phyloP scores from a whole-genome alignment of 2,329 filamentous ascomycete species.

The Leptographium lundbergii region DNA sequence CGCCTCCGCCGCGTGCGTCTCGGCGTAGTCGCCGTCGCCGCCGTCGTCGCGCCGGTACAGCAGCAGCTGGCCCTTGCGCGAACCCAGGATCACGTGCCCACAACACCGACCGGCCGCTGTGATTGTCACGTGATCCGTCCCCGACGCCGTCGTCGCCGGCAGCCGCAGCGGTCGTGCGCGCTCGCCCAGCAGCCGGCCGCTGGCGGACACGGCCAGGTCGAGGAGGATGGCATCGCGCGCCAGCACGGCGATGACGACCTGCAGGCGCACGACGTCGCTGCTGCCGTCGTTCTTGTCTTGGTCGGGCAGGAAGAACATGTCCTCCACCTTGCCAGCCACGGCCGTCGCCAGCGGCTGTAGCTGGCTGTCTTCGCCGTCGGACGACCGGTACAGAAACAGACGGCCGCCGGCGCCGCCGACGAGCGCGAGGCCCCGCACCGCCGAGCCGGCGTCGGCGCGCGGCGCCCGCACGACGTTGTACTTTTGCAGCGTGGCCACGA shows the following conservation, averaged over 20 bases:
- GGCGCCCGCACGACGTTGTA: slow-evolving; percentile 31
- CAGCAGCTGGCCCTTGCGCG: slow-evolving; percentile 36
- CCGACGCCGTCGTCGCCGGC: not conserved
- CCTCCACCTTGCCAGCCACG: slow-evolving; percentile 35
- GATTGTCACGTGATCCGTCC: not conserved
- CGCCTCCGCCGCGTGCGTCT: slow-evolving; percentile 18
- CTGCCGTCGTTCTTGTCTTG: not conserved
- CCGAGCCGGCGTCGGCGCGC: slow-evolving; percentile 14
- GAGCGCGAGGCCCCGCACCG: slow-evolving; percentile 21
- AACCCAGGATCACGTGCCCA: slow-evolving; percentile 37
- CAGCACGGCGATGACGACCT: slow-evolving; percentile 32
- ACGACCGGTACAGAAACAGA: slow-evolving; percentile 30
- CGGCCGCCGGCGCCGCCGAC: slow-evolving; percentile 36
- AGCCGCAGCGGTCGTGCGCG: not conserved
- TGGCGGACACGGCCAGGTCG: not conserved
- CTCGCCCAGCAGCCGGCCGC: not conserved
- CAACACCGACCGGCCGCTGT: slow-evolving; percentile 8
- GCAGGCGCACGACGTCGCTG: not conserved
- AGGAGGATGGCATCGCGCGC: slow-evolving; percentile 25
- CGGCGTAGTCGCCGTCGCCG: slow-evolving; percentile 10
- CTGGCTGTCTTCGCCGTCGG: not conserved
- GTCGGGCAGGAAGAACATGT: slow-evolving; percentile 30
- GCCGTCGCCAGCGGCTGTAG: slow-evolving; percentile 18
- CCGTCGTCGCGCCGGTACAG: slow-evolving; percentile 16
- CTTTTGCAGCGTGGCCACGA: slow-evolving; percentile 25